Conservation (phyloP, 495 filamentous ascomycete species). For the Alectoria sarmentosa region DNA sequence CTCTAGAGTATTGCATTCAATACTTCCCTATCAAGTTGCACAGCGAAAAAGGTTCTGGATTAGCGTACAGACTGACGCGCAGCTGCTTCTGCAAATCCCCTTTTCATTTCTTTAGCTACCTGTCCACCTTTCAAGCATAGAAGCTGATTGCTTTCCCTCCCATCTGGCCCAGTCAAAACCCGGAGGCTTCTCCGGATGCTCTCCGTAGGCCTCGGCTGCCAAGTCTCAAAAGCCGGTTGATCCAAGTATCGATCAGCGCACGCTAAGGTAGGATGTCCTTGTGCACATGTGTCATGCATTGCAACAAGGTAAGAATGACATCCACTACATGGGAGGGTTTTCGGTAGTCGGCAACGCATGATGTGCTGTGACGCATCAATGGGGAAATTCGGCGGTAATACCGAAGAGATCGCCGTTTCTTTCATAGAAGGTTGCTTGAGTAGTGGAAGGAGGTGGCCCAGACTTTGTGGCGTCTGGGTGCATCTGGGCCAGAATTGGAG, state of each 20-base stretch:
- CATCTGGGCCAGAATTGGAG: neutral
- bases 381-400: neutral
- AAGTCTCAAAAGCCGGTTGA: neutral
- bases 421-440: neutral
- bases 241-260: constrained; percentile 1
- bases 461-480: neutral
- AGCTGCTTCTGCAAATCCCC: neutral
- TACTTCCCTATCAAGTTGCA: neutral
- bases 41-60: neutral
- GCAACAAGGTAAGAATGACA: neutral
- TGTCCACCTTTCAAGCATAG: neutral
- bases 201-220: neutral
- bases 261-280: neutral
- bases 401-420: neutral
- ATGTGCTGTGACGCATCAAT: neutral
- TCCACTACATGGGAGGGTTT: neutral
- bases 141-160: neutral
- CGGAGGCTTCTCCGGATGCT: neutral
- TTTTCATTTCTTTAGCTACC: neutral
- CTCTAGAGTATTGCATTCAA: neutral
- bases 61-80: neutral
- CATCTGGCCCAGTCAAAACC: neutral
- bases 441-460: neutral
- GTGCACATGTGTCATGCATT: neutral
- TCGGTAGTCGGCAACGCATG: constrained; percentile 4